Base-by-base conservation (phyloP, 805 yeast species). In the Lachancea nothofagi region DNA sequence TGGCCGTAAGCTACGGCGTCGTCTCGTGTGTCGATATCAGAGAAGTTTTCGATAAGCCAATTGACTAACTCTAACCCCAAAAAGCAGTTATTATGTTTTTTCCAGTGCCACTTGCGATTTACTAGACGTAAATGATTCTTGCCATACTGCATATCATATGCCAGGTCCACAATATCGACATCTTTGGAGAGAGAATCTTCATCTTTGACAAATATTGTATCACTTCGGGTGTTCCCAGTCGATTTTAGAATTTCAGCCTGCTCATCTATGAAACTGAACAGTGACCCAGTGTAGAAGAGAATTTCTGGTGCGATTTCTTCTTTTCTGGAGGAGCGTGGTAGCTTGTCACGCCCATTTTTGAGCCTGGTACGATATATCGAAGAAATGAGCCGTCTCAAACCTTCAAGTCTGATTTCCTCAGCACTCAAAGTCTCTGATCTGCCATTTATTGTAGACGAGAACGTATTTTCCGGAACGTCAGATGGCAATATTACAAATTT, bases 361-460 rank as follows among this genome's bases (percentile, higher is more conserved):
- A 72, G 72, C 33, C 71, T 66, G 2, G 80, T 74, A 46, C 78
- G 71, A 47, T 81, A 80, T 10, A 88, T 73, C 21, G 75, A 61
- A 1, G 77, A 68, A 42, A 81, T 80, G 45, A 85, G 63, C 33
- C 78, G 77, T 32, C 90, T 67, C 15, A 90, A 65, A 0, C 97
- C 98, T 57, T 90, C 97, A n/a, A 90, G 72, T 41, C 95, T 66
- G n/a, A 83, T 74, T 60, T 90, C 97, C 55, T 90, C 98, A 2
- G 82, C 78, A 0, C 78, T 74, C 36, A 89, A 65, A 19, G 72
- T 70, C 49, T 86, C 96, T 45, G 72, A 74, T 26, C 67, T 62
- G 22, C 68, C 71, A 55, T 62, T 65, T 25, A 69, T 57, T 48
- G 69, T 53, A 12, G 63, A 47, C 27, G 67, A 54, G 46, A 57